Conservation (phyloP, 768 basidiomycete genomes). For the Suillus ampliporus region DNA sequence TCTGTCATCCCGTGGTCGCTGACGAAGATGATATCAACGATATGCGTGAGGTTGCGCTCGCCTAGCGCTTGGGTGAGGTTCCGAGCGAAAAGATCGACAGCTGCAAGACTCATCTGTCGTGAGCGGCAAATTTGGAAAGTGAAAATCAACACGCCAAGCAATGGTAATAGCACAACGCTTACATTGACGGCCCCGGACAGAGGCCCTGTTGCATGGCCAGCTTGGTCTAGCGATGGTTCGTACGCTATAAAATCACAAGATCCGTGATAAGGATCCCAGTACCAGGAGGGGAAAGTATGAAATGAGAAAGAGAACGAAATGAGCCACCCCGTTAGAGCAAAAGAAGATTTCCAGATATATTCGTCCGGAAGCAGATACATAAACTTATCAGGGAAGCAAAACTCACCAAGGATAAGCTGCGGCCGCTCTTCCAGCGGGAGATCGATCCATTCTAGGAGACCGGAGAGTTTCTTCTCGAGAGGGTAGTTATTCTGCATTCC, state of each 20-base stretch:
- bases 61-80: slow-evolving; percentile 67
- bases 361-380: background rate
- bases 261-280: background rate
- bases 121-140: background rate
- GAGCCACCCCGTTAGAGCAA: background rate
- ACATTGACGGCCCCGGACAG: slow-evolving; percentile 75
- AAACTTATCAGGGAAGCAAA: background rate
- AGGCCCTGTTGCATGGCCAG: slow-evolving; percentile 76
- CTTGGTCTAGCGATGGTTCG: slow-evolving; percentile 87
- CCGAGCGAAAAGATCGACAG: slow-evolving; percentile 78
- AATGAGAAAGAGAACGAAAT: slow-evolving; percentile 4
- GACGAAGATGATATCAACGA: slow-evolving; percentile 90
- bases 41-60: slow-evolving; percentile 76
- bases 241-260: slow-evolving; percentile 55
- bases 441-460: slow-evolving; percentile 85
- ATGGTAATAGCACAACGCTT: slow-evolving; percentile 26
- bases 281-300: slow-evolving; percentile 1
- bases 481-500: slow-evolving; percentile 58
- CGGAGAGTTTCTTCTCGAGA: slow-evolving; percentile 71
- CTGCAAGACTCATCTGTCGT: slow-evolving; percentile 60
- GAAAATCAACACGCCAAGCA: background rate
- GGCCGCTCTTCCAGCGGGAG: slow-evolving; percentile 73
- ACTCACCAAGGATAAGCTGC: slow-evolving; percentile 74
- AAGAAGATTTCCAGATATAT: slow-evolving; percentile 3
- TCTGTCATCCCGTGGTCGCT: slow-evolving; percentile 93